Percentiles rank a stretch among this genome's conserved stretches.
Evolutionary conservation across 306 rosid genomes (phyloP).

Genomic region (Ochetophila trinervis): DNA sequence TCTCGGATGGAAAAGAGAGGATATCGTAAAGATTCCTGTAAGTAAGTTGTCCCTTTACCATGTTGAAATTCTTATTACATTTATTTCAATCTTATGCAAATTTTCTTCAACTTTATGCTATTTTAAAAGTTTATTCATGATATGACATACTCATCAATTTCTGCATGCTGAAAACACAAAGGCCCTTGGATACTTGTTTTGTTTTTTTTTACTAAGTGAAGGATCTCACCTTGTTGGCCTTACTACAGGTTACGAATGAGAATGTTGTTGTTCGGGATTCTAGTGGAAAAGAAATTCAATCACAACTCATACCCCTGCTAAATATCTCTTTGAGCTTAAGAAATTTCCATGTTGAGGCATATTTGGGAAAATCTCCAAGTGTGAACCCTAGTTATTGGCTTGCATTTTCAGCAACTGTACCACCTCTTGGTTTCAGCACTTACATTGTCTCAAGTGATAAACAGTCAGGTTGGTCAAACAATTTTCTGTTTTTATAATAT

Average conservation of each 20-base stretch:
- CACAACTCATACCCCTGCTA: conserved; percentile 71
- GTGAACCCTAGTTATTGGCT: conserved; percentile 67
- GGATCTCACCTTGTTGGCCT: conserved; percentile 3
- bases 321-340: conserved; percentile 42
- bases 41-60: conserved; percentile 25
- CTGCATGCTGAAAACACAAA: too few relatives aligned
- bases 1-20: conserved; percentile 85
- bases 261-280: conserved; percentile 62
- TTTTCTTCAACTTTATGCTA: too few relatives aligned
- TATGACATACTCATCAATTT: not conserved
- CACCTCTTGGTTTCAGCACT: conserved; percentile 88
- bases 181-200: not conserved
- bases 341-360: conserved; percentile 48
- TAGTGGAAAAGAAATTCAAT: conserved; percentile 59
- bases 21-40: conserved; percentile 77
- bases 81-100: not conserved
- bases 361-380: conserved; percentile 56
- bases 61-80: not conserved
- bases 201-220: not conserved
- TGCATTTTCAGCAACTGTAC: conserved; percentile 67
- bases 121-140: not conserved
- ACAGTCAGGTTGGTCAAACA: conserved; percentile 18
- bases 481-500: not conserved
- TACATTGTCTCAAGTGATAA: conserved; percentile 53
- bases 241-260: conserved; percentile 48